phyloP scores from a whole-genome alignment of 2,329 filamentous ascomycete genomes.

The Pseudofabraea citricarpa region DNA sequence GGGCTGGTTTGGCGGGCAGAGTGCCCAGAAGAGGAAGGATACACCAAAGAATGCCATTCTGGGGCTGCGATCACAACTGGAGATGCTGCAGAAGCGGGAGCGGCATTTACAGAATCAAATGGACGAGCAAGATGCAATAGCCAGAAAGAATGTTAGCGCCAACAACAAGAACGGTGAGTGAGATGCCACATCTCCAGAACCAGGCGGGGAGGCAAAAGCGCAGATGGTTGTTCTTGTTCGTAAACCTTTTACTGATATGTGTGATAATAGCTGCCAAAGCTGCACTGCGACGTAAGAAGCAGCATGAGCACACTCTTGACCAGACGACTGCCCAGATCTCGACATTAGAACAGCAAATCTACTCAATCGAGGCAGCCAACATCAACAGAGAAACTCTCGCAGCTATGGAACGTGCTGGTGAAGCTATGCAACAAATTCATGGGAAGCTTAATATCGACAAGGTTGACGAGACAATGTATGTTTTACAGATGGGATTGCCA shows the following conservation, averaged over 20 bases:
- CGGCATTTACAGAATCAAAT: constrained; percentile 88
- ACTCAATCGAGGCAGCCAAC: constrained; percentile 94
- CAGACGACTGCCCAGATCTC: constrained; percentile 87
- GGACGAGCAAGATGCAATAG: constrained; percentile 83
- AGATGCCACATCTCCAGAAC: too few species aligned
- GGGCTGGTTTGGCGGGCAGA: constrained; percentile 88
- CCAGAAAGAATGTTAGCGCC: constrained; percentile 78
- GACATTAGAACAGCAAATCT: constrained; percentile 92
- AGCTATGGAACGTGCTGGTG: constrained; percentile 86
- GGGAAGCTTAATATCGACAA: constrained; percentile 87
- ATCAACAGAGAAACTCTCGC: constrained; percentile 96
- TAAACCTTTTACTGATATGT: not conserved
- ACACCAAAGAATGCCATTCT: constrained; percentile 96
- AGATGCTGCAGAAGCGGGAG: constrained; percentile 97
- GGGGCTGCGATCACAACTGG: constrained; percentile 78
- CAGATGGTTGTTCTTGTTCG: not conserved
- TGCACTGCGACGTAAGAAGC: constrained; percentile 90
- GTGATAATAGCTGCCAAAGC: constrained; percentile 79
- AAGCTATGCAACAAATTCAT: constrained; percentile 92
- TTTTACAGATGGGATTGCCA: constrained; percentile 26
- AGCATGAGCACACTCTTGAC: constrained; percentile 84
- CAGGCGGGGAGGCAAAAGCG: too few species aligned
- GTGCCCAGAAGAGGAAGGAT: constrained; percentile 83
- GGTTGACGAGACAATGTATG: constrained; percentile 92
- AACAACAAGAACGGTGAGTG: constrained; percentile 95